Percentiles rank a stretch among this genome's conserved stretches.
phyloP scores from a whole-genome alignment of 2,329 filamentous ascomycete genomes.

The Ascochyta viciae-villosae region DNA sequence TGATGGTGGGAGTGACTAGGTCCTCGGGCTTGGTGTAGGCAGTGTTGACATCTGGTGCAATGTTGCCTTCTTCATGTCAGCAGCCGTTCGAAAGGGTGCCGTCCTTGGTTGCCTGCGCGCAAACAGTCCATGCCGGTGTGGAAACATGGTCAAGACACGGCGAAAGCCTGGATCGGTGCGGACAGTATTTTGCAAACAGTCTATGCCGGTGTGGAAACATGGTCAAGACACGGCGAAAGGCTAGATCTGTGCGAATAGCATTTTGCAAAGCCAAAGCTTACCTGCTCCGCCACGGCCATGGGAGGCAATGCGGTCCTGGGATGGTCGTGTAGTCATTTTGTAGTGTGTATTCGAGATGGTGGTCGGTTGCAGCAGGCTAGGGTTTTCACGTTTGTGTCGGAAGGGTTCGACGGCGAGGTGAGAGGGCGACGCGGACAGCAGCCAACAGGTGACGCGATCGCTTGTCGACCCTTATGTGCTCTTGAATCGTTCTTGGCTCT shows the following conservation, averaged over 20 bases:
- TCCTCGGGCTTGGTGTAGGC: constrained; percentile 58
- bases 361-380: neutral
- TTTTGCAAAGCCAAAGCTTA: constrained; percentile 37
- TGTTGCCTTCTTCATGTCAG: constrained; percentile 54
- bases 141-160: neutral
- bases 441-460: constrained; percentile 15
- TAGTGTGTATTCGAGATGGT: neutral
- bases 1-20: constrained; percentile 82
- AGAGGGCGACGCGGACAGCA: constrained; percentile 5
- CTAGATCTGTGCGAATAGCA: neutral
- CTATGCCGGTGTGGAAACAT: neutral
- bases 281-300: constrained; percentile 81
- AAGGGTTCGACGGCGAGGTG: neutral
- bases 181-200: neutral
- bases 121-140: neutral
- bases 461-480: constrained; percentile 16
- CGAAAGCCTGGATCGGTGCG: neutral
- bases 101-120: neutral
- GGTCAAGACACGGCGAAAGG: too few relatives aligned
- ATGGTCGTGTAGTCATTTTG: constrained; percentile 32
- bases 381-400: constrained; percentile 3
- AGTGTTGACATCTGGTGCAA: constrained; percentile 49
- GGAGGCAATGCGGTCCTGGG: constrained; percentile 55
- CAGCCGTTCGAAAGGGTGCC: neutral
- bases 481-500: constrained; percentile 21